Percentiles rank a stretch among this genome's conserved stretches.
Evolutionary conservation across 1,284 basidiomycete species (phyloP).

Genomic region (Papiliotrema nemorosa): DNA sequence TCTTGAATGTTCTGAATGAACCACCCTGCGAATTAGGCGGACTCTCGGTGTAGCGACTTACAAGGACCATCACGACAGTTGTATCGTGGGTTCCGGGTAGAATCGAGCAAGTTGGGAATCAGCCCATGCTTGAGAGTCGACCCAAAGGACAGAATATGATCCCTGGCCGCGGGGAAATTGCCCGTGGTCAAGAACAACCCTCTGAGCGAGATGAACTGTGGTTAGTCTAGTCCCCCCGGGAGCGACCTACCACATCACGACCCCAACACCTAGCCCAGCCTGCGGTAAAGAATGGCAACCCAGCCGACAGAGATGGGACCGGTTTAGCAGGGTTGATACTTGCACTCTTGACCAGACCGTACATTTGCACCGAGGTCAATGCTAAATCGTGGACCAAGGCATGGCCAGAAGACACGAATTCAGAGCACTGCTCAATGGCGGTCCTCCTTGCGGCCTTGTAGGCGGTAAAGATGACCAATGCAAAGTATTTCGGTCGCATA

Average conservation of each 20-base stretch:
- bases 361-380: constrained; percentile 83
- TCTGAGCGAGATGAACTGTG: constrained; percentile 76
- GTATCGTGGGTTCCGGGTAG: constrained; percentile 72
- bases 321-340: constrained; percentile 65
- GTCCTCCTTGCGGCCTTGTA: constrained; percentile 81
- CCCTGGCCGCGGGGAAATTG: constrained; percentile 75
- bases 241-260: constrained; percentile 64
- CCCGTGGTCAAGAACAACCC: constrained; percentile 90
- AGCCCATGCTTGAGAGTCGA: constrained; percentile 76
- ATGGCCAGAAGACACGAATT: constrained; percentile 77
- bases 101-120: constrained; percentile 90
- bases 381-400: constrained; percentile 86
- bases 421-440: constrained; percentile 79
- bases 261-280: constrained; percentile 96
- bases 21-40: constrained; percentile 77
- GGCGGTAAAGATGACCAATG: constrained; percentile 78
- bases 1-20: constrained; percentile 98
- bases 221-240: background rate
- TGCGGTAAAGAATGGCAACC: constrained; percentile 83
- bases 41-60: constrained; percentile 49
- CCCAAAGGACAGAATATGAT: constrained; percentile 84
- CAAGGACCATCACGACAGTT: constrained; percentile 45
- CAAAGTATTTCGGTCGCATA: constrained; percentile 90
- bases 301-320: constrained; percentile 84
- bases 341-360: constrained; percentile 81